These are phyloP conservation scores for Phytophthora chlamydospora DNA, from an alignment of 352 stramenopile genomes.

Conservation along the genomic window DNA sequence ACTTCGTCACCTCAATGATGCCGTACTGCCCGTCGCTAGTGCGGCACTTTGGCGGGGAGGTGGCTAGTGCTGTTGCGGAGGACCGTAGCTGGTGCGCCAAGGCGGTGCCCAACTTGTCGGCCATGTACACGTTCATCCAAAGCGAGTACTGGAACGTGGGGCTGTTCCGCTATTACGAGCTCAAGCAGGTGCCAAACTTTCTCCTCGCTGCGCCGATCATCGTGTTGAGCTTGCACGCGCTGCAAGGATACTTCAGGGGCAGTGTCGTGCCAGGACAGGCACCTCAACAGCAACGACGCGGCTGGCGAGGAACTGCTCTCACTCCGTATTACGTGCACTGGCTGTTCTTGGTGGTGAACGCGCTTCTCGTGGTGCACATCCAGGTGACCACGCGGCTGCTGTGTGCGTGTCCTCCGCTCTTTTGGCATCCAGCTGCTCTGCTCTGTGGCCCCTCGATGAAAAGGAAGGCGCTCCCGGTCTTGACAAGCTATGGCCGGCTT, in stretches of 20 bases:
- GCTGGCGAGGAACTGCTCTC: conserved; percentile 26
- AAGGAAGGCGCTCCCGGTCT: conserved; percentile 7
- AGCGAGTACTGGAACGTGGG: conserved; percentile 96
- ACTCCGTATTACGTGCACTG: conserved; percentile 77
- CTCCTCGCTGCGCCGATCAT: conserved; percentile 90
- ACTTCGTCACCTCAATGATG: conserved; percentile 67
- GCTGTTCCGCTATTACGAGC: conserved; percentile 93
- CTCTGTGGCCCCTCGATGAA: conserved; percentile 11
- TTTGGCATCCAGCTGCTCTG: conserved; percentile 70
- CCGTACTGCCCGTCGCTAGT: conserved; percentile 70
- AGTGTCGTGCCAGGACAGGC: conserved; percentile 22
- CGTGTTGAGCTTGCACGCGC: conserved; percentile 59
- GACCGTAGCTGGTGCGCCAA: conserved; percentile 77
- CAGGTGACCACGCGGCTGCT: conserved; percentile 87
- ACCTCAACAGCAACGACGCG: conserved; percentile 2
- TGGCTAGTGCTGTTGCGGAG: conserved; percentile 5
- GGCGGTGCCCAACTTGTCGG: conserved; percentile 73
- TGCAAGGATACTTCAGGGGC: conserved; percentile 57
- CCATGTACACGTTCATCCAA: conserved; percentile 96
- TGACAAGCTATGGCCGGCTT: conserved; percentile 33
- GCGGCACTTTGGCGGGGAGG: conserved; percentile 11
- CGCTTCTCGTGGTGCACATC: conserved; percentile 82
- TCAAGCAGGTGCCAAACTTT: conserved; percentile 96
- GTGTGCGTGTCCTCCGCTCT: conserved; percentile 75
- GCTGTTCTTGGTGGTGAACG: conserved; percentile 78